These are phyloP conservation scores for Moesziomyces antarcticus DNA, from an alignment of 1,284 basidiomycete species.

Conservation along the genomic window DNA sequence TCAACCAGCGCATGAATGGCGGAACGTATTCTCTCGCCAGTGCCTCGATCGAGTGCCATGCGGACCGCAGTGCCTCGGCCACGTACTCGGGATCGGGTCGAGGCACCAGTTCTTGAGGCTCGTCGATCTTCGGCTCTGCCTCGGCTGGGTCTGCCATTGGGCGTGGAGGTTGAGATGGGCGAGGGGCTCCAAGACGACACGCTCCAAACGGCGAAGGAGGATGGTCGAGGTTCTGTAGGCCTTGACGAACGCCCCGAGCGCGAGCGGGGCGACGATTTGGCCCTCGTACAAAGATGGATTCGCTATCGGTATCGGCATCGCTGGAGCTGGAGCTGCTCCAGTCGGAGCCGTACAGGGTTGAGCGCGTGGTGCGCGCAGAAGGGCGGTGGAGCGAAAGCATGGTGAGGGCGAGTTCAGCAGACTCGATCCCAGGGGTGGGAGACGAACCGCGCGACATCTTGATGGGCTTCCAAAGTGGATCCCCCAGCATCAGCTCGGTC, in stretches of 20 bases:
- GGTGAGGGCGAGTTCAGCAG: not conserved
- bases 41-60: constrained; percentile 8
- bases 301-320: not conserved
- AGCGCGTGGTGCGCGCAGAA: not conserved
- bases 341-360: not conserved
- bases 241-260: not conserved
- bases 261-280: not conserved
- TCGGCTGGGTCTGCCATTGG: not conserved
- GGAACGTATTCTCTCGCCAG: not conserved
- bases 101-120: not conserved
- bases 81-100: constrained; percentile 8
- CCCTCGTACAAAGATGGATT: not conserved
- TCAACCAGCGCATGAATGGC: not conserved
- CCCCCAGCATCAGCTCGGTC: too few relatives aligned
- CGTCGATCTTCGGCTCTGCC: not conserved
- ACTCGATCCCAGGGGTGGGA: too few relatives aligned
- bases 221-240: not conserved
- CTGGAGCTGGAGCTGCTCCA: not conserved
- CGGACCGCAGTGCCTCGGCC: constrained; percentile 5
- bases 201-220: not conserved
- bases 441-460: too few relatives aligned
- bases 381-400: not conserved
- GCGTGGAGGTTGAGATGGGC: not conserved
- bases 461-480: too few relatives aligned
- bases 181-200: not conserved